Percentiles rank a stretch among this genome's conserved stretches.
phyloP scores from a whole-genome alignment of 805 yeast genomes.

The Kluyveromyces siamensis region DNA sequence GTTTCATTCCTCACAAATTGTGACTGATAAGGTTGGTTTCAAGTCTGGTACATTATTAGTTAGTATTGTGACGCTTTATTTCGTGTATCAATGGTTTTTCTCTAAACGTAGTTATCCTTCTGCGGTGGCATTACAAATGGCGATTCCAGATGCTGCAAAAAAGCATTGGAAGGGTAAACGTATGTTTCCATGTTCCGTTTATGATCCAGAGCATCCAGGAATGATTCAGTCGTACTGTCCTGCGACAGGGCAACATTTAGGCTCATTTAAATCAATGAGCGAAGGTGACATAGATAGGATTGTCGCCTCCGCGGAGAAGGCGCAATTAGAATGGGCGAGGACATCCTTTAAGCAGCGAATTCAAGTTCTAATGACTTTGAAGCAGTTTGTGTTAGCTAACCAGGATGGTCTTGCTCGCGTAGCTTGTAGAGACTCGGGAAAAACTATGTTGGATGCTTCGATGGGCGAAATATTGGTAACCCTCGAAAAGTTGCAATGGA shows the following conservation, averaged over 20 bases:
- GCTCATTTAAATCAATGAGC: constrained; percentile 57
- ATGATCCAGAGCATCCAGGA: constrained; percentile 52
- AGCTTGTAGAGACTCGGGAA: constrained; percentile 95
- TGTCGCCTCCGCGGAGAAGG: constrained; percentile 33
- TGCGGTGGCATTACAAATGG: constrained; percentile 14
- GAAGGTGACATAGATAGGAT: constrained; percentile 61
- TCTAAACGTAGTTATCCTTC: constrained; percentile 4
- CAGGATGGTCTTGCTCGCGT: constrained; percentile 84
- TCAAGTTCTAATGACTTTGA: constrained; percentile 60
- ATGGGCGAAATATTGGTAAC: constrained; percentile 97
- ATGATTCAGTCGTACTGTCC: constrained; percentile 86
- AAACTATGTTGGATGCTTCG: constrained; percentile 90
- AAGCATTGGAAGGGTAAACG: constrained; percentile 88
- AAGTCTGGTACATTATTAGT: constrained; percentile 11
- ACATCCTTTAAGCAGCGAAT: constrained; percentile 58
- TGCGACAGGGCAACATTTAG: constrained; percentile 87
- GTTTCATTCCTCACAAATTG: constrained; percentile 10
- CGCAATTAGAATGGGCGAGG: constrained; percentile 27
- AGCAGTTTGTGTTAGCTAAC: constrained; percentile 62
- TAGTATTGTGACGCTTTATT: constrained; percentile 10
- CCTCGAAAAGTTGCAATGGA: constrained; percentile 87
- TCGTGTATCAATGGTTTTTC: constrained; percentile 15
- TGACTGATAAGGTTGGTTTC: constrained; percentile 8
- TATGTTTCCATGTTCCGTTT: constrained; percentile 52
- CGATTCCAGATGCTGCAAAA: constrained; percentile 21